These are phyloP conservation scores for Lentithecium fluviatile DNA, from an alignment of 495 filamentous ascomycete species.

Conservation along the genomic window DNA sequence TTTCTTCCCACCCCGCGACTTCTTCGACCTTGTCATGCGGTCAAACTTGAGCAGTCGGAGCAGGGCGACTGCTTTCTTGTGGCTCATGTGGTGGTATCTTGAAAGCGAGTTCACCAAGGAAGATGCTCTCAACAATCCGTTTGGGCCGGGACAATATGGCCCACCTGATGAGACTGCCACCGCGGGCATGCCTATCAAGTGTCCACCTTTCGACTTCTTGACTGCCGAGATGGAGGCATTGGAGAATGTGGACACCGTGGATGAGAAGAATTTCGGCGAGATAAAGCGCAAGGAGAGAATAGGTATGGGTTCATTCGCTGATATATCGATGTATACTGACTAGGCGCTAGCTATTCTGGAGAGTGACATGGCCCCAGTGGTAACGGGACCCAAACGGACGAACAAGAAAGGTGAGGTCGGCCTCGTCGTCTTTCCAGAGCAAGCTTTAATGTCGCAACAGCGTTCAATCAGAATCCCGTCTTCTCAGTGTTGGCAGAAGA, in stretches of 20 bases:
- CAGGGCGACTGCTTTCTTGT: constrained; percentile 85
- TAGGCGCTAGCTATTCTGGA: constrained; percentile 30
- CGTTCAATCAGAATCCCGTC: constrained; percentile 38
- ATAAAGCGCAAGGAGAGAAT: constrained; percentile 81
- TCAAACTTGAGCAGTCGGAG: constrained; percentile 76
- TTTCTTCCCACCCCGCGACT: constrained; percentile 81
- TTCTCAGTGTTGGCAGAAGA: constrained; percentile 36
- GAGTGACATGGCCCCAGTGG: constrained; percentile 39
- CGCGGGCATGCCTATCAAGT: constrained; percentile 70
- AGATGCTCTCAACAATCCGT: constrained; percentile 82
- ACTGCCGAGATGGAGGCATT: constrained; percentile 69
- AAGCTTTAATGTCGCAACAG: constrained; percentile 8
- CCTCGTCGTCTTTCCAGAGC: background rate
- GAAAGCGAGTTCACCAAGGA: constrained; percentile 89
- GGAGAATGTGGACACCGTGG: constrained; percentile 88
- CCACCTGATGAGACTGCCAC: constrained; percentile 51
- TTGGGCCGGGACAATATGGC: constrained; percentile 69
- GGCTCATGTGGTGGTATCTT: constrained; percentile 99
- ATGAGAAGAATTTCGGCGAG: constrained; percentile 83
- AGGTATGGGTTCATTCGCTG: constrained; percentile 49
- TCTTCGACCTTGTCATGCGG: constrained; percentile 95
- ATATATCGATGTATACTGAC: constrained; percentile 4
- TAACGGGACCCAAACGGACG: constrained; percentile 38
- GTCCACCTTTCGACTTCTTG: constrained; percentile 75
- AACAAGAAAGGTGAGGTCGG: constrained; percentile 32